Evolutionary conservation across 2,329 filamentous ascomycete genomes (phyloP).

Genomic region (Seiridium unicorne): DNA sequence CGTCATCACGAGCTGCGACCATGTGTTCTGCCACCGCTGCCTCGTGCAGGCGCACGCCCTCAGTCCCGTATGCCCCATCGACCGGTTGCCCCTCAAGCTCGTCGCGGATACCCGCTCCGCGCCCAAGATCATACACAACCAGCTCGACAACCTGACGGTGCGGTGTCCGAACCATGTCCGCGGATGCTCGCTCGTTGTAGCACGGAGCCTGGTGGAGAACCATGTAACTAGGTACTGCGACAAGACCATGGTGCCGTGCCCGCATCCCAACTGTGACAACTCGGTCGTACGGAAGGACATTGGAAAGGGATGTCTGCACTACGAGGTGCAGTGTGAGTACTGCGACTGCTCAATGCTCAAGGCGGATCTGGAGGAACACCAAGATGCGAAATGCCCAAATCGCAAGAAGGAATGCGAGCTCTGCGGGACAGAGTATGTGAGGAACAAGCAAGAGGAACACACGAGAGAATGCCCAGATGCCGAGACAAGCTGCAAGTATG

Average conservation of each 20-base stretch:
- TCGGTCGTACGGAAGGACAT: conserved; percentile 49
- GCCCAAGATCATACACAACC: conserved; percentile 53
- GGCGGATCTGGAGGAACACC: conserved; percentile 44
- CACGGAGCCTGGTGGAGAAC: conserved; percentile 52
- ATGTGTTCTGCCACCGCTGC: conserved; percentile 63
- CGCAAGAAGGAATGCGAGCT: conserved; percentile 47
- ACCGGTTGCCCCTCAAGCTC: conserved; percentile 43
- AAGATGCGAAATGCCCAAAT: conserved; percentile 41
- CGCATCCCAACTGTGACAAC: conserved; percentile 49
- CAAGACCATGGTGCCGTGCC: conserved; percentile 55
- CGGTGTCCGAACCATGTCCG: conserved; percentile 52
- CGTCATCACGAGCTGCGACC: conserved; percentile 61
- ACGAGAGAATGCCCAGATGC: conserved; percentile 43
- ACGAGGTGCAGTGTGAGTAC: conserved; percentile 48
- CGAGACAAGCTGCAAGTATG: conserved; percentile 43
- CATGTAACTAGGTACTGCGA: conserved; percentile 58
- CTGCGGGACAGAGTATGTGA: conserved; percentile 44
- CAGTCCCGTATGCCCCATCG: conserved; percentile 54
- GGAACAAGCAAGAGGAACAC: conserved; percentile 46
- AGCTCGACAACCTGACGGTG: conserved; percentile 59
- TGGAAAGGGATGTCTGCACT: conserved; percentile 55
- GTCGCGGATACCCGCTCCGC: conserved; percentile 28
- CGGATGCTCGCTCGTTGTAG: conserved; percentile 50
- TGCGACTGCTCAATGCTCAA: conserved; percentile 50
- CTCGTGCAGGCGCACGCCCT: conserved; percentile 42